These are phyloP conservation scores for Pseudogymnoascus sp. DNA, from an alignment of 2,329 filamentous ascomycete species.

Conservation along the genomic window DNA sequence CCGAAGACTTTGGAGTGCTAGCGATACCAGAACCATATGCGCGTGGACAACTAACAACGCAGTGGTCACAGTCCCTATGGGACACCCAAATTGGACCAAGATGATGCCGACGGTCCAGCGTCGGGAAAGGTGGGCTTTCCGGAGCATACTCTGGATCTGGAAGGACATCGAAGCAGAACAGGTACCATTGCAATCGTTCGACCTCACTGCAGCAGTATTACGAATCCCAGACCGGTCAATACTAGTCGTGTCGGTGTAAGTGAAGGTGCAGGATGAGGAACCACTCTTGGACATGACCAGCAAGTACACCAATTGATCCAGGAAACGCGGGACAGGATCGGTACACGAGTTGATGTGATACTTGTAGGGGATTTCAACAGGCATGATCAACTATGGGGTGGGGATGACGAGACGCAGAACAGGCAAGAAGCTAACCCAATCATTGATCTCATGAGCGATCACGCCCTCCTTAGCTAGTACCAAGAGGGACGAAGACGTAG, in stretches of 20 bases:
- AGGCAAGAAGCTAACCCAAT: no score
- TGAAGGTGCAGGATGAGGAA: slow-evolving; percentile 15
- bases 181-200: no score
- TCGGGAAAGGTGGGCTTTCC: slow-evolving; percentile 20
- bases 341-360: no score
- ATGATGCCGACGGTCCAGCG: slow-evolving; percentile 9
- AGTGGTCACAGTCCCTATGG: slow-evolving; percentile 9
- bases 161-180: slow-evolving; percentile 21
- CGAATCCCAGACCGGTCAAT: slow-evolving; percentile 18
- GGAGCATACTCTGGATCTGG: slow-evolving; percentile 24
- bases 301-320: slow-evolving; percentile 18
- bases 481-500: no score
- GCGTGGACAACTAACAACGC: slow-evolving; percentile 3
- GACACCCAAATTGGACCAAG: slow-evolving; percentile 12
- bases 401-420: no score
- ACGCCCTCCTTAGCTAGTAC: no score
- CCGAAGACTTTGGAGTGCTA: slow-evolving; percentile 7
- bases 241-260: slow-evolving; percentile 23
- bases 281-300: slow-evolving; percentile 14
- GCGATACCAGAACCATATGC: slow-evolving; percentile 11
- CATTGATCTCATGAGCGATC: no score
- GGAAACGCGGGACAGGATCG: slow-evolving; percentile 7
- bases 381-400: no score
- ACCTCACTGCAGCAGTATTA: slow-evolving; percentile 19
- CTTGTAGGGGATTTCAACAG: no score